These are phyloP conservation scores for Plasmodium chabaudi DNA, from an alignment of 169 alveolate species.

Conservation along the genomic window DNA sequence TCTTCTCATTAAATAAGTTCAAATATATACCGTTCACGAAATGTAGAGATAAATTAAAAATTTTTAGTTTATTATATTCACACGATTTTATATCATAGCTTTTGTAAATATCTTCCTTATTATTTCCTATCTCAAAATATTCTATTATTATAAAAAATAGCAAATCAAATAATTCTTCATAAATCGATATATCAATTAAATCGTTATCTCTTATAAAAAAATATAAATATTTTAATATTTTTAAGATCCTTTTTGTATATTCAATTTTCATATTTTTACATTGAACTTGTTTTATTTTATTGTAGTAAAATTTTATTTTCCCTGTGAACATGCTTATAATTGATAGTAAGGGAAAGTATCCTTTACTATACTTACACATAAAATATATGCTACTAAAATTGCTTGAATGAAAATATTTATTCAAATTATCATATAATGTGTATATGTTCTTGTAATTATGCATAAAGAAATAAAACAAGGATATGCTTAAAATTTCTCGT, in stretches of 20 bases:
- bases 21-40: constrained; percentile 42
- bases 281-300: neutral
- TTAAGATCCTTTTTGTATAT: constrained; percentile 12
- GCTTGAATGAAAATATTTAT: constrained; percentile 13
- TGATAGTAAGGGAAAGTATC: constrained; percentile 15
- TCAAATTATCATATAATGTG: constrained; percentile 21
- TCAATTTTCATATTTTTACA: neutral
- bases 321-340: constrained; percentile 14
- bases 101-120: neutral
- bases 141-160: constrained; percentile 1
- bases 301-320: neutral
- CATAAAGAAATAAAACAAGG: constrained; percentile 15
- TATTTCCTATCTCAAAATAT: neutral
- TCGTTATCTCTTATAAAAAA: constrained; percentile 44
- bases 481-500: constrained; percentile 46
- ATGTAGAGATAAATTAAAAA: constrained; percentile 28
- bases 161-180: constrained; percentile 12
- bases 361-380: constrained; percentile 50
- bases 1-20: neutral
- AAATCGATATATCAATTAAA: constrained; percentile 1
- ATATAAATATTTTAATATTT: constrained; percentile 27
- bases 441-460: constrained; percentile 26
- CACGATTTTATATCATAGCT: neutral
- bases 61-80: constrained; percentile 10
- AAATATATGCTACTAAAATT: constrained; percentile 44